A percentile compares a stretch with the other conserved stretches of the same genome.
phyloP scores from a whole-genome alignment of 2,329 filamentous ascomycete genomes.

The Penicillium sp. region DNA sequence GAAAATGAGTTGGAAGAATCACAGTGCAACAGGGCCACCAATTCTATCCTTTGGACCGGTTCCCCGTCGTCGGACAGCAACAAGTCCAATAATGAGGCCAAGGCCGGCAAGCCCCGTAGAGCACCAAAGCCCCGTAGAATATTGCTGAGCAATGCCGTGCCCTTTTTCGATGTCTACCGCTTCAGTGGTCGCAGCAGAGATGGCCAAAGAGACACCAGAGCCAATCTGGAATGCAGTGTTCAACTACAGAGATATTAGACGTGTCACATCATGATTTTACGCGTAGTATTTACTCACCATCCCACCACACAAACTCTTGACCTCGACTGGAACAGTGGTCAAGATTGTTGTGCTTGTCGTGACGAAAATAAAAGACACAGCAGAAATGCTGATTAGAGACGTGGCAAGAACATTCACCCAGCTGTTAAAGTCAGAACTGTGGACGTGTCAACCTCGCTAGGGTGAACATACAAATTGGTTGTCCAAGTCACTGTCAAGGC shows the following conservation, averaged over 20 bases:
- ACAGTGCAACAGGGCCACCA: constrained; percentile 20
- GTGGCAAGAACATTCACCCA: constrained; percentile 46
- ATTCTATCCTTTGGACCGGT: constrained; percentile 25
- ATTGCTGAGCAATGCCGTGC: constrained; percentile 37
- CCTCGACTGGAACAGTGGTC: constrained; percentile 43
- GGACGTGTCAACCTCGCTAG: background rate
- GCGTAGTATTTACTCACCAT: constrained; percentile 31
- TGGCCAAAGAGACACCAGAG: constrained; percentile 44
- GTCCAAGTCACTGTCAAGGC: constrained; percentile 27
- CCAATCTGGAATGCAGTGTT: constrained; percentile 50
- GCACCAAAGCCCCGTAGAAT: constrained; percentile 47
- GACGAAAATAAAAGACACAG: constrained; percentile 46
- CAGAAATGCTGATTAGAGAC: constrained; percentile 43
- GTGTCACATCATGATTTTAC: fast-evolving
- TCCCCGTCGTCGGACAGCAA: constrained; percentile 24
- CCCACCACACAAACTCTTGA: constrained; percentile 46
- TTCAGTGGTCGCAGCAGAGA: constrained; percentile 43
- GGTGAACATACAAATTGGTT: constrained; percentile 28
- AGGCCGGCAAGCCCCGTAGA: constrained; percentile 44
- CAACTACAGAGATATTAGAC: constrained; percentile 22
- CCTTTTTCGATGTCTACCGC: constrained; percentile 43
- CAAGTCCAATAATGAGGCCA: constrained; percentile 29
- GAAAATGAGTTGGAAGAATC: background rate
- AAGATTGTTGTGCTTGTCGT: constrained; percentile 47
- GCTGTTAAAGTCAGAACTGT: constrained; percentile 22